Evolutionary conservation across 768 basidiomycete genomes (phyloP).

Genomic region (Psilocybe cubensis): DNA sequence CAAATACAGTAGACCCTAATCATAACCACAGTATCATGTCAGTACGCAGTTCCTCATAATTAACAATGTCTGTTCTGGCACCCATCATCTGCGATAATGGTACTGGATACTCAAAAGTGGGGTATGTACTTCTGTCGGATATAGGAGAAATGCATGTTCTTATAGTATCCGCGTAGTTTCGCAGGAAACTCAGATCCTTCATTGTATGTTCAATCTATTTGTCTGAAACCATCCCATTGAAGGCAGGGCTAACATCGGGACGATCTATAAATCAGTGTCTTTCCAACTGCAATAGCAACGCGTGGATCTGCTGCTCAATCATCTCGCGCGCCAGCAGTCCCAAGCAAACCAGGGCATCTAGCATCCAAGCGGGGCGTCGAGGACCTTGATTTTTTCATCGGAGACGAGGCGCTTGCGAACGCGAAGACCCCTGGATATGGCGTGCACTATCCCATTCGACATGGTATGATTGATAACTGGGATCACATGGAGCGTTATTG

Average conservation of each 20-base stretch:
- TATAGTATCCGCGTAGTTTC: constrained; percentile 57
- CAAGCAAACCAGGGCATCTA: constrained; percentile 86
- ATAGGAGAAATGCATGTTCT: neutral
- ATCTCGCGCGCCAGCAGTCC: constrained; percentile 76
- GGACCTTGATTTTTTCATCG: constrained; percentile 99
- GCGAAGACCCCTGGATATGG: constrained; percentile 94
- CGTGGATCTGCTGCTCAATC: constrained; percentile 68
- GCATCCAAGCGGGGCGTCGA: constrained; percentile 97
- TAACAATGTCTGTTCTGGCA: constrained; percentile 78
- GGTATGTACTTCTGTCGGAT: constrained; percentile 51
- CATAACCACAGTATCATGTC: constrained; percentile 1
- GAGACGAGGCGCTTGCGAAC: constrained; percentile 96
- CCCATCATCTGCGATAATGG: constrained; percentile 99
- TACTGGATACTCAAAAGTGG: constrained; percentile 96
- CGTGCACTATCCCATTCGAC: constrained; percentile 94
- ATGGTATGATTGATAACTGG: constrained; percentile 98
- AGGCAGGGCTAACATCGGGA: constrained; percentile 7
- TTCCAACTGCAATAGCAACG: constrained; percentile 96
- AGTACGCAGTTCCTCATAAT: constrained; percentile 17
- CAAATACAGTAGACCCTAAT: constrained; percentile 22
- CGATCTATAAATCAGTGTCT: constrained; percentile 61
- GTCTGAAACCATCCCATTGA: constrained; percentile 2
- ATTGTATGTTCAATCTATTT: constrained; percentile 61
- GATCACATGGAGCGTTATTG: constrained; percentile 99
- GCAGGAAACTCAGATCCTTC: constrained; percentile 99